Conservation (phyloP, 2,329 filamentous ascomycete species). For the Huntiella moniliformis region DNA sequence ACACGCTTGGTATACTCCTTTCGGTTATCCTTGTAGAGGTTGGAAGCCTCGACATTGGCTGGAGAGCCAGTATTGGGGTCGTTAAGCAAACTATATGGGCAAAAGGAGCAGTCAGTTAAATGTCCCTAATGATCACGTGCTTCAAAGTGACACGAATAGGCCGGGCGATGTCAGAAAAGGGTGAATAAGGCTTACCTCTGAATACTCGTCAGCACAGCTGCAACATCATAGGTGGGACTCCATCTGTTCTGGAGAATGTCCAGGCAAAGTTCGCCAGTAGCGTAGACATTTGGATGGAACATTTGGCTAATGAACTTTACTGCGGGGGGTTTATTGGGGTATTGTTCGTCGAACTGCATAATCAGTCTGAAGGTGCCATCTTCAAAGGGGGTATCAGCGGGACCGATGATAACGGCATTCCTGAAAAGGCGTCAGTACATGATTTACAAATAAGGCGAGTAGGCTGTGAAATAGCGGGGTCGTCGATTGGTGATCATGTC, state of each 20-base stretch:
- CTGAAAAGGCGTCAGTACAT: slow-evolving; percentile 26
- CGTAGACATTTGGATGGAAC: slow-evolving; percentile 99
- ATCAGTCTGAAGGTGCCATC: slow-evolving; percentile 94
- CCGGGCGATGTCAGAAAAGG: not conserved
- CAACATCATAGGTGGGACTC: slow-evolving; percentile 97
- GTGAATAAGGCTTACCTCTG: slow-evolving; percentile 48
- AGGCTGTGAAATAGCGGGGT: too few species aligned
- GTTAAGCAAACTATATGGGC: slow-evolving; percentile 56
- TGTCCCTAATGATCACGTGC: not conserved
- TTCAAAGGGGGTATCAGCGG: slow-evolving; percentile 91
- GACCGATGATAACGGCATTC: slow-evolving; percentile 97
- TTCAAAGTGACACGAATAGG: not conserved
- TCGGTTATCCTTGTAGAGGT: slow-evolving; percentile 94
- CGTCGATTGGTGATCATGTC: too few species aligned
- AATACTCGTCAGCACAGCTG: slow-evolving; percentile 89
- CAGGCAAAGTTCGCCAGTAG: slow-evolving; percentile 84
- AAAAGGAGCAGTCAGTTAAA: not conserved
- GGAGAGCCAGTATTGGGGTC: slow-evolving; percentile 97
- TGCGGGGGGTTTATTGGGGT: slow-evolving; percentile 91
- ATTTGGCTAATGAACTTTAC: slow-evolving; percentile 98
- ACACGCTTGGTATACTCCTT: slow-evolving; percentile 94
- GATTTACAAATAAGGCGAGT: not conserved
- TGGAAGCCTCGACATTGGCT: slow-evolving; percentile 93
- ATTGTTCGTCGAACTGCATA: slow-evolving; percentile 98
- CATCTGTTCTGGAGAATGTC: slow-evolving; percentile 96